These are phyloP conservation scores for Blastobotrys persicus DNA, from an alignment of 1,139 yeast species.

Conservation along the genomic window DNA sequence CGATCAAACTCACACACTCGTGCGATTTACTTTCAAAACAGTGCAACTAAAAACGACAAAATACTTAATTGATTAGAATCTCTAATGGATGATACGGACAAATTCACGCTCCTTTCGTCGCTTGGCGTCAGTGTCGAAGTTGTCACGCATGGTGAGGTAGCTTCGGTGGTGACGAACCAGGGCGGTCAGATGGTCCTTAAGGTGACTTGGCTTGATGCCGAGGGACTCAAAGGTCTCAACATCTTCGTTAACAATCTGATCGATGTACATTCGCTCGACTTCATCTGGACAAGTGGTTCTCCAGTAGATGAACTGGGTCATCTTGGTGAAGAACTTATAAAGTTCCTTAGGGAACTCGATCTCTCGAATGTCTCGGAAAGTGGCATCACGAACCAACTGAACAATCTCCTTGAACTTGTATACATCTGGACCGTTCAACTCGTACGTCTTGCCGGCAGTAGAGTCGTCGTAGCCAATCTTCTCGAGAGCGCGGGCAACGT, in stretches of 20 bases:
- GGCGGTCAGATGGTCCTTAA: conserved; percentile 67
- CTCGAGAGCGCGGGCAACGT: conserved; percentile 78
- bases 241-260: conserved; percentile 59
- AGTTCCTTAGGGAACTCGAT: conserved; percentile 55
- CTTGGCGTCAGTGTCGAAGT: conserved; percentile 36
- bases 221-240: conserved; percentile 71
- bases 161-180: conserved; percentile 48
- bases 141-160: conserved; percentile 36
- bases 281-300: conserved; percentile 69
- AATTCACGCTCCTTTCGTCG: conserved; percentile 36
- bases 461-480: conserved; percentile 78
- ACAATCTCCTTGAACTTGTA: conserved; percentile 64
- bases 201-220: conserved; percentile 66
- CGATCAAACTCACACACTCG: too few relatives aligned
- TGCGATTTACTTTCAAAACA: too few relatives aligned
- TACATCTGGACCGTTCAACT: conserved; percentile 70
- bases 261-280: conserved; percentile 68
- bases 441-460: conserved; percentile 73
- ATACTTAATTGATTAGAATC: not conserved
- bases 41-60: too few relatives aligned
- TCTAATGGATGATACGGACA: conserved; percentile 34
- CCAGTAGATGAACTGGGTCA: conserved; percentile 63
- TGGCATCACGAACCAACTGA: conserved; percentile 65
- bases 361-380: conserved; percentile 43
- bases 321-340: conserved; percentile 46